phyloP scores from a whole-genome alignment of 768 basidiomycete species.

The Guyanaporus albipodus region DNA sequence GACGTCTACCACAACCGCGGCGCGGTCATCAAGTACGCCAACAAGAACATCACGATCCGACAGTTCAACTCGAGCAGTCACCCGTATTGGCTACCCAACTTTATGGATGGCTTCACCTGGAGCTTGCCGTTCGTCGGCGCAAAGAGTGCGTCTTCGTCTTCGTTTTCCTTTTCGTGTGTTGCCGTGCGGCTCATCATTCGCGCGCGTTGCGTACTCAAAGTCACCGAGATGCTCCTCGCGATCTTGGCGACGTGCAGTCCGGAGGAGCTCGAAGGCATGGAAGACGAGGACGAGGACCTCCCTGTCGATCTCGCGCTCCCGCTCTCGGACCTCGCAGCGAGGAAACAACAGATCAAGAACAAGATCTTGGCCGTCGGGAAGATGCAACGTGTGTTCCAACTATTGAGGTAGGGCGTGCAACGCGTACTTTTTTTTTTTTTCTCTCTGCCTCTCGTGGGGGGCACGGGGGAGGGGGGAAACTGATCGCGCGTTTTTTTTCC shows the following conservation, averaged over 20 bases:
- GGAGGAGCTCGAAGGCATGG: conserved; percentile 76
- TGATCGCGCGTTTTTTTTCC: not conserved
- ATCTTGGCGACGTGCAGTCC: conserved; percentile 91
- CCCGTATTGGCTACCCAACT: conserved; percentile 96
- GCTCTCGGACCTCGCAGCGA: conserved; percentile 43
- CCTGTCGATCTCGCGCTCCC: conserved; percentile 30
- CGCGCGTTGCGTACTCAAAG: conserved; percentile 39
- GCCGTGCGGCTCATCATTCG: not conserved
- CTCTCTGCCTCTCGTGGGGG: too few relatives aligned
- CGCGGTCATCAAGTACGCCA: conserved; percentile 95
- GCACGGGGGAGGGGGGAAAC: too few relatives aligned
- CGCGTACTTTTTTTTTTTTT: too few relatives aligned
- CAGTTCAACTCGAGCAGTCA: conserved; percentile 79
- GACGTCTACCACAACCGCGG: conserved; percentile 98
- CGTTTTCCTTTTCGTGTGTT: not conserved
- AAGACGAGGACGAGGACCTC: conserved; percentile 32
- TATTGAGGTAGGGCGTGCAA: too few relatives aligned
- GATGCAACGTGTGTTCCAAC: conserved; percentile 87
- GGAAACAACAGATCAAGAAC: conserved; percentile 80
- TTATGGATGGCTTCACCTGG: conserved; percentile 99
- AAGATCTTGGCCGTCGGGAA: conserved; percentile 91
- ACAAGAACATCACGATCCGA: conserved; percentile 94
- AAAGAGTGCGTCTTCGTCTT: conserved; percentile 69
- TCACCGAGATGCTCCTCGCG: conserved; percentile 96
- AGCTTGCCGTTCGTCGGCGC: conserved; percentile 96